A percentile compares a stretch with the other conserved stretches of the same genome.
Conservation (phyloP, 768 basidiomycete species). For the Suillus clintonianus region DNA sequence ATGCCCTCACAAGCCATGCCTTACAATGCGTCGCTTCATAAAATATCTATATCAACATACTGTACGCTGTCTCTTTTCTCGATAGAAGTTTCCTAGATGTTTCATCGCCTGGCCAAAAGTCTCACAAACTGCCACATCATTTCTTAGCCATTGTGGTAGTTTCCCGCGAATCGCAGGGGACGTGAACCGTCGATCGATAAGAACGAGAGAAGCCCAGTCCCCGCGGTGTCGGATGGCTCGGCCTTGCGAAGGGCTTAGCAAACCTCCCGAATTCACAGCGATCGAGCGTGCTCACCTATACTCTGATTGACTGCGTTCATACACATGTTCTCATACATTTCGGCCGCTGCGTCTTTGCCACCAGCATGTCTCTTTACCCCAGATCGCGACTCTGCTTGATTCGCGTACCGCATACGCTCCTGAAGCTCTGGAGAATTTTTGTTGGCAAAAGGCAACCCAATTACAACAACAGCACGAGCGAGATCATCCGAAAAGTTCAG, state of each 20-base stretch:
- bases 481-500: conserved; percentile 76
- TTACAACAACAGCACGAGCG: conserved; percentile 82
- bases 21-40: too few species aligned
- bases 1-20: not conserved
- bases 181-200: conserved; percentile 84
- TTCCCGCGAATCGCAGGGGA: conserved; percentile 69
- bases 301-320: conserved; percentile 97
- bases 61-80: conserved; percentile 44
- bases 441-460: conserved; percentile 94
- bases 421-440: conserved; percentile 86
- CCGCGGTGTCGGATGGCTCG: conserved; percentile 88
- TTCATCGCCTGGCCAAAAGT: conserved; percentile 74
- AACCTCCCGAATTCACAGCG: not conserved
- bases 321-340: conserved; percentile 89
- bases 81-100: conserved; percentile 69
- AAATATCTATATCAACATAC: not conserved
- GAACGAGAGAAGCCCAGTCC: conserved; percentile 90
- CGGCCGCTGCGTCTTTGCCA: conserved; percentile 68
- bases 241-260: conserved; percentile 45
- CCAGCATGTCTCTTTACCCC: conserved; percentile 36
- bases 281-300: conserved; percentile 62
- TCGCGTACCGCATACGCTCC: conserved; percentile 90
- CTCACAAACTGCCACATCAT: conserved; percentile 55
- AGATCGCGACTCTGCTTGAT: conserved; percentile 51
- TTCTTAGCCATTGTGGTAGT: conserved; percentile 89